These are phyloP conservation scores for Yamadazyma conglobata DNA, from an alignment of 1,139 yeast species.

Conservation along the genomic window DNA sequence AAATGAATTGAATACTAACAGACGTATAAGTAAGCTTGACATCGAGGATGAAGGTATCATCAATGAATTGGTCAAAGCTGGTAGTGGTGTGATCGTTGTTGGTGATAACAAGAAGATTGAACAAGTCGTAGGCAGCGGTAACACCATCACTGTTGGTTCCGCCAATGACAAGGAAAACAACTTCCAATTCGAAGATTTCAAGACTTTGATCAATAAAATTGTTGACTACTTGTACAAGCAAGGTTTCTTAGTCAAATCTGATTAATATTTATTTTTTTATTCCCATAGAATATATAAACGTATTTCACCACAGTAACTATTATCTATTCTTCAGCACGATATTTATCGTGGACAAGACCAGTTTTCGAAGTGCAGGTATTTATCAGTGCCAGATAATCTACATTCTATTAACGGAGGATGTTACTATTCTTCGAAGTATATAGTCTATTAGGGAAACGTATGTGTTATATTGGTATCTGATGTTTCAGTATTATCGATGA, in stretches of 20 bases:
- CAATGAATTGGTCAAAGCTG: slow-evolving; percentile 82
- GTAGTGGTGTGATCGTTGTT: slow-evolving; percentile 80
- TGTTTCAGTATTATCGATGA: no score
- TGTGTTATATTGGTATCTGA: no score
- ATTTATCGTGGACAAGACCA: no score
- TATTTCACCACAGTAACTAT: no score
- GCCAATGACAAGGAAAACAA: slow-evolving; percentile 11
- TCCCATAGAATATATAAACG: no score
- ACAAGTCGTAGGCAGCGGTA: slow-evolving; percentile 40
- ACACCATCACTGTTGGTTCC: slow-evolving; percentile 22
- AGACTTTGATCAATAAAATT: slow-evolving; percentile 64
- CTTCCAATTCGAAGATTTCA: slow-evolving; percentile 20
- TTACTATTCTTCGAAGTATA: no score
- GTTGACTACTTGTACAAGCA: slow-evolving; percentile 71
- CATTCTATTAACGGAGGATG: no score
- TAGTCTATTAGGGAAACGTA: no score
- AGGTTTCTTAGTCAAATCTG: slow-evolving; percentile 50
- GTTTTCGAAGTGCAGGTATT: no score
- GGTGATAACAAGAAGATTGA: slow-evolving; percentile 34
- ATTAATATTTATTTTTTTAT: no score
- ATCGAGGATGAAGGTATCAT: slow-evolving; percentile 58
- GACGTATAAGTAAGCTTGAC: slow-evolving; percentile 74
- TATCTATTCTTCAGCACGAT: no score
- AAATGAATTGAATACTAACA: slow-evolving; percentile 84
- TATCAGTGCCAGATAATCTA: no score